A percentile compares a stretch with the other conserved stretches of the same genome.
Conservation (phyloP, 1,139 yeast genomes). For the Suhomyces chickasaworum region DNA sequence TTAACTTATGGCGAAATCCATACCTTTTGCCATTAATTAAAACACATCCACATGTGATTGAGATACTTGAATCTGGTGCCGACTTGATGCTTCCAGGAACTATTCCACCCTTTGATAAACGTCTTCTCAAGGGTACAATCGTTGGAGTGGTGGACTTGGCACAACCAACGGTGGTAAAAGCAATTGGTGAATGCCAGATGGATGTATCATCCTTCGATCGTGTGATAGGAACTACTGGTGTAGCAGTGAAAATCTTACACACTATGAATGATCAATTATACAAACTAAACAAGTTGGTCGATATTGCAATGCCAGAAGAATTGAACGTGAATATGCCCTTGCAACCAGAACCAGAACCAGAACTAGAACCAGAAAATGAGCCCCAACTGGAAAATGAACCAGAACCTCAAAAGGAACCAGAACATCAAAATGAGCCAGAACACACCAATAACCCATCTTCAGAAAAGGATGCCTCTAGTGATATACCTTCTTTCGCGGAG, state of each 20-base stretch:
- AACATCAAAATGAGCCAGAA: slow-evolving; percentile 7
- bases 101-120: slow-evolving; percentile 67
- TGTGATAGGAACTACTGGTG: slow-evolving; percentile 60
- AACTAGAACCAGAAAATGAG: too few species aligned
- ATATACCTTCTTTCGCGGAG: slow-evolving; percentile 29
- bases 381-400: slow-evolving; percentile 11
- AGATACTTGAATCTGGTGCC: slow-evolving; percentile 72
- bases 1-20: slow-evolving; percentile 71
- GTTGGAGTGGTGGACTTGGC: slow-evolving; percentile 71
- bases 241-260: slow-evolving; percentile 67
- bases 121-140: slow-evolving; percentile 50
- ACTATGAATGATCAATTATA: slow-evolving; percentile 55
- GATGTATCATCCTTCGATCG: slow-evolving; percentile 48
- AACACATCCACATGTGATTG: slow-evolving; percentile 75
- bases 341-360: slow-evolving; percentile 6
- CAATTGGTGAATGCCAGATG: slow-evolving; percentile 68
- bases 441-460: not conserved
- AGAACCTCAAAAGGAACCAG: slow-evolving; percentile 14
- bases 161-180: slow-evolving; percentile 67
- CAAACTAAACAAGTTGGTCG: slow-evolving; percentile 46
- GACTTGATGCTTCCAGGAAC: slow-evolving; percentile 92
- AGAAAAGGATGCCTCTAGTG: not conserved
- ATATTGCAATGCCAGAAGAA: slow-evolving; percentile 43
- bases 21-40: slow-evolving; percentile 62
- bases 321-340: slow-evolving; percentile 21